phyloP scores from a whole-genome alignment of 371 early-diverging fungal genomes.

The Syncephalastrum racemosum region DNA sequence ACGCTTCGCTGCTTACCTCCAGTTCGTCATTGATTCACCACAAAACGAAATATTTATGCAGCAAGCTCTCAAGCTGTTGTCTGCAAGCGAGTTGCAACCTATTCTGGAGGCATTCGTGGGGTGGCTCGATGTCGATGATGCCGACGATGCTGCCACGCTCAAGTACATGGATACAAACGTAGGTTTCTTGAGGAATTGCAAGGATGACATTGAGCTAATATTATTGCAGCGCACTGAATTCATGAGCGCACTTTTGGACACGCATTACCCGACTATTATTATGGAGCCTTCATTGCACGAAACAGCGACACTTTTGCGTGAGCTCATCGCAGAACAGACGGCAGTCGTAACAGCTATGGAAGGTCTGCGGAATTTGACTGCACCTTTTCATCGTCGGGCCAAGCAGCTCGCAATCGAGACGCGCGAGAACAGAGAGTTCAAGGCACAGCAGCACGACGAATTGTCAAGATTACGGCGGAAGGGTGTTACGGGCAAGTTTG shows the following conservation, averaged over 20 bases:
- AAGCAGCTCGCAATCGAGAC: constrained; percentile 9
- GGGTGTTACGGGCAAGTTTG: constrained; percentile 36
- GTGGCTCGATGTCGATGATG: constrained; percentile 32
- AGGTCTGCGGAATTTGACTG: constrained; percentile 49
- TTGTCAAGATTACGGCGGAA: constrained; percentile 23
- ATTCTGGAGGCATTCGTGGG: constrained; percentile 41
- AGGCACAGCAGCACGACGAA: constrained; percentile 18
- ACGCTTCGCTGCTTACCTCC: constrained; percentile 37
- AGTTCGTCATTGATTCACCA: constrained; percentile 48
- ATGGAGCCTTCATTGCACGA: constrained; percentile 54
- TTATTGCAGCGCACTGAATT: constrained; percentile 51
- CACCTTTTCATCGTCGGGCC: constrained; percentile 48
- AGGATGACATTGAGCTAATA: not conserved
- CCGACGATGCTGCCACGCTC: too few species aligned
- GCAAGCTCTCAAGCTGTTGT: constrained; percentile 51
- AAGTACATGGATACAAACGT: not conserved
- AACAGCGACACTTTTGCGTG: constrained; percentile 33
- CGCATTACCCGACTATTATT: constrained; percentile 61
- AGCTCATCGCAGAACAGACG: constrained; percentile 40
- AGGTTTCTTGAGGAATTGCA: too few species aligned
- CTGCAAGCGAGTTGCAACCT: constrained; percentile 45
- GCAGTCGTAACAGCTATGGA: constrained; percentile 44
- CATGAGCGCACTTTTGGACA: constrained; percentile 51
- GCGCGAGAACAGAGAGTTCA: constrained; percentile 15
- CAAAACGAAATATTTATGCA: constrained; percentile 64